Base-by-base conservation (phyloP, 176 grass and related monocot species). In the Oryza nivara region DNA sequence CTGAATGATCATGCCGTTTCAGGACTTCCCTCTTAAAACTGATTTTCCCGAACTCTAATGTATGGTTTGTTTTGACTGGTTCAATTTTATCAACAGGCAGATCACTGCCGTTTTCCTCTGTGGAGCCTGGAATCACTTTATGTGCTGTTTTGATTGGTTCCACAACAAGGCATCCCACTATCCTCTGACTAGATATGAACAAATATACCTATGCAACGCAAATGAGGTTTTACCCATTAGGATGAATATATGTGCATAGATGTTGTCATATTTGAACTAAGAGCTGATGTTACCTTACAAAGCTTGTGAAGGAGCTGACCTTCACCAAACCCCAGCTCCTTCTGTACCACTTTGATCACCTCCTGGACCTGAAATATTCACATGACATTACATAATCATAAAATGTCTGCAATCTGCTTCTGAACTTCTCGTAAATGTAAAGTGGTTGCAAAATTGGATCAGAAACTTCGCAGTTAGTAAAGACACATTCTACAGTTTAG, bases 131-230 rank as follows among this genome's bases (percentile, higher is more conserved):
- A 36, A 98, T 90, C 7, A 98, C 80, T 90, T 64, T 95, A 85
- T 95, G 87, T 43, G 91, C 96, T 23, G n/a, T 47, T 93, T 82
- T 95, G 86, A 98, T 95, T 5, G 93, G 87, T 90, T 98, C 96
- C 36, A 85, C 84, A 58, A 95, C 91, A 17, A 98, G 91, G 78
- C 93, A 98, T 3, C 96, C 96, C 30, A 86, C 85, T 65, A 98
- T 89, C 79, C 88, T 95, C 76, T 93, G 89, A 76, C 81, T 67
- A 69, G 83, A 95, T 88, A 98, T 90, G 71, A 89, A 98, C 77
- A 98, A 41, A 82, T 93, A 98, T 74, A 95, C 93, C 93, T 98
- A 64, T 54, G 61, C 32, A 73, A 26, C 26, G 26, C 65, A 75
- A 9, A 79, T 30, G 4, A 35, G 60, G 56, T 38, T 20, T 58